Evolutionary conservation across 345 rosid genomes (phyloP), one percentile per base, ranked within the genome.

Genomic region (Citropsis articulata): DNA sequence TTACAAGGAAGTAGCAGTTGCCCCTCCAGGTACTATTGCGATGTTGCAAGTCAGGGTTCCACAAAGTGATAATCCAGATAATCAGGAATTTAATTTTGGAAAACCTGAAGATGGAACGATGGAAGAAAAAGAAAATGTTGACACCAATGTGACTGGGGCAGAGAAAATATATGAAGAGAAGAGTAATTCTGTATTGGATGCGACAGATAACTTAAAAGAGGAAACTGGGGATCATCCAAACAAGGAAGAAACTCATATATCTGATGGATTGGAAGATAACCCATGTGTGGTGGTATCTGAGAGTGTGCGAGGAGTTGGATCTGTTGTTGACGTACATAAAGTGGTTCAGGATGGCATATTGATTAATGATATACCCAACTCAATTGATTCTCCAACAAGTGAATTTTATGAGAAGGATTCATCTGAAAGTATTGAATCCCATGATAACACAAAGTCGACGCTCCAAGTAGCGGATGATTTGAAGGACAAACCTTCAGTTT

Each of bases 1-100:
- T 69, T 96, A 96, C 87, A 96, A 92, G 89, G 99, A 96, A 86
- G 98, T 96, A 72, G 98, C 99, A 75, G 57, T 96, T 85, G 97
- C 99, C 42, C 99, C 98, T 7, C 98, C 97, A 73, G 99, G 99
- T 48, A 87, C 91, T 48, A 90, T 96, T 81, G 83, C 94, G 66
- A 90, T 83, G 81, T 79, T 90, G 86, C 97, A 93, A 75, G 84
- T 85, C 57, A 85, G 90, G 90, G 80, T 72, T 69, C 87, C 90
- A 28, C 84, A 84, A 78, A 81, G 65, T 70, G 88, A 91, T 79
- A 79, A 35, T 71, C 77, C 81, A 72, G 87, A 85, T 79, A 87
- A 90, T 69, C 85, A 61, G 81, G 90, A 86, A 77, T 72, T 56
- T 16, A 31, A 38, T 57, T 59, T 21, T 77, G 83, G 59, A 74